A percentile compares a stretch with the other conserved stretches of the same genome.
Conservation (phyloP, 106 monocot species). For the Platanthera zijinensis region DNA sequence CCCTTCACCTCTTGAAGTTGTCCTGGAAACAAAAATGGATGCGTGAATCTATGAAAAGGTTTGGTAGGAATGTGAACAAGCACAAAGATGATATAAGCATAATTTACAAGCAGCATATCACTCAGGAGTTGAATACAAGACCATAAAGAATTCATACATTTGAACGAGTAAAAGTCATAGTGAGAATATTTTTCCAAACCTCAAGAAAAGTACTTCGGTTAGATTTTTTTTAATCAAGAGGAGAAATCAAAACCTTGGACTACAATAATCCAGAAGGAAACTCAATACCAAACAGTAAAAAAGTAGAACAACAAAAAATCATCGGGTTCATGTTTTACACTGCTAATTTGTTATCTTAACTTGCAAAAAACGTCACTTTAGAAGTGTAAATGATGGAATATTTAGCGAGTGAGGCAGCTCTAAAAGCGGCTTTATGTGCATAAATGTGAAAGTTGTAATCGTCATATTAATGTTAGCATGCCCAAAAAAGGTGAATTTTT, state of each 20-base stretch:
- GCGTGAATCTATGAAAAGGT: not conserved
- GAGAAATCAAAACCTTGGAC: not conserved
- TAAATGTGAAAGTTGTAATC: too few species aligned
- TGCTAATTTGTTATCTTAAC: too few species aligned
- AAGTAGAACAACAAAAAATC: not conserved
- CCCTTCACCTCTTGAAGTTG: slow-evolving; percentile 59
- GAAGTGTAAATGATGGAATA: too few species aligned
- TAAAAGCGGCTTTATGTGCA: too few species aligned
- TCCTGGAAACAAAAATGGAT: slow-evolving; percentile 29
- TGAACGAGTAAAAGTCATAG: not conserved
- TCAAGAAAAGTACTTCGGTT: not conserved
- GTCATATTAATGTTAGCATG: too few species aligned
- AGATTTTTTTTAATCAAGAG: too few species aligned
- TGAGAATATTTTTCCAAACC: not conserved
- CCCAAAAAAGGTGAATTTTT: too few species aligned
- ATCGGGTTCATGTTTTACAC: too few species aligned
- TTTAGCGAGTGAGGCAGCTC: too few species aligned
- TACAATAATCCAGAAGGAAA: not conserved
- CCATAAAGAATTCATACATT: not conserved
- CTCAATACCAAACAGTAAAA: not conserved
- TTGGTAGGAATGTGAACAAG: not conserved
- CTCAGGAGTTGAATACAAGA: not conserved
- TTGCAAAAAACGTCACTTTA: too few species aligned
- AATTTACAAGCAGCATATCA: not conserved
- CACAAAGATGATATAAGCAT: not conserved